Evolutionary conservation across 352 stramenopile genomes (phyloP), one percentile per base, ranked within the genome.

Genomic region (Globisporangium iwayamae): DNA sequence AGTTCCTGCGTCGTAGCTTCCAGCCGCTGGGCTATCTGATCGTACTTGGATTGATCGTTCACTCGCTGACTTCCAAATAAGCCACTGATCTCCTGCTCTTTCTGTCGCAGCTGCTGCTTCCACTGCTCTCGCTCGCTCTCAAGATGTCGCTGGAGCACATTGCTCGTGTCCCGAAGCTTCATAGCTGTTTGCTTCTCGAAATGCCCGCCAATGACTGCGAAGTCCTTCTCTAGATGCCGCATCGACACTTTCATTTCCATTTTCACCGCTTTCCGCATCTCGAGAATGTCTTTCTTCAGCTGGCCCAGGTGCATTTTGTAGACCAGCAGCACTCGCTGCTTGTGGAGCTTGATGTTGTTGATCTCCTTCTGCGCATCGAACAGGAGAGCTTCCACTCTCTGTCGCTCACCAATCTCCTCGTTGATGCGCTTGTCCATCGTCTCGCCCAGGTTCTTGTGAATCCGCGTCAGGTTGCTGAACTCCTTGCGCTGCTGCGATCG

Each of bases 391-490:
- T 78, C 70, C 13, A 75, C 50, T 11, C 52, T 34, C 36, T 69
- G 67, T n/a, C 50, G 60, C 67, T 79, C 67, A 14, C 58, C 66
- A 16, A 38, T 66, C 39, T 89, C 80, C 14, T 78, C 62, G 58
- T 68, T 65, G 20, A 85, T 25, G 4, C 63, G 68, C 43, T 68
- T 56, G 3, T 81, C 76, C 68, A 89, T 84, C 0, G 79, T 70
- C 10, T 86, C 78, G 1, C 65, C 69, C 16, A 89, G 51, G 39
- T 85, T 90, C 70, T 85, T 89, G 71, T 91, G 74, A 67, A 90
- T 86, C 14, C 83, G 73, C 10, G 79, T 70, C 22, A 91, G 52
- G 62, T 90, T 79, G 18, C 71, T 82, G 55, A 89, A 85, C 25
- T 86, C 79, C 45, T 89, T 87, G 9, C 67, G 68, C 34, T 89